Percentiles rank a stretch among this genome's conserved stretches.
These are phyloP conservation scores for Ustilago xerochloae DNA, from an alignment of 1,284 basidiomycete genomes.

Conservation along the genomic window DNA sequence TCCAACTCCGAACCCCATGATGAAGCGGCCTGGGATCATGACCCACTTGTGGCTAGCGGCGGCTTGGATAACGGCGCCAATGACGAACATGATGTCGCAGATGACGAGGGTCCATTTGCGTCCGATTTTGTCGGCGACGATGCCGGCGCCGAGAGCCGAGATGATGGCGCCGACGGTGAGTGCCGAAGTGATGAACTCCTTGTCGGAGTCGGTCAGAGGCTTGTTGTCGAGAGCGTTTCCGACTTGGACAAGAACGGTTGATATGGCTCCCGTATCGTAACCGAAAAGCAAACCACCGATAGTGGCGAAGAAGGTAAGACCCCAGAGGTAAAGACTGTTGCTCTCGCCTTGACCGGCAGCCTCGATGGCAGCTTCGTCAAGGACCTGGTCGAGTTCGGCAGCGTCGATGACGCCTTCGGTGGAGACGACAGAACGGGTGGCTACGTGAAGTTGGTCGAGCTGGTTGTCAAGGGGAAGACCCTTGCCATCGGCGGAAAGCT, in stretches of 20 bases:
- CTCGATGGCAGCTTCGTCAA: slow-evolving; percentile 54
- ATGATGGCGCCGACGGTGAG: slow-evolving; percentile 56
- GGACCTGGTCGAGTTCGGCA: slow-evolving; percentile 35
- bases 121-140: slow-evolving; percentile 67
- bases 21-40: slow-evolving; percentile 68
- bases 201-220: slow-evolving; percentile 39
- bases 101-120: slow-evolving; percentile 67
- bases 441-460: slow-evolving; percentile 22
- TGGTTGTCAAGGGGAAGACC: slow-evolving; percentile 1
- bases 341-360: slow-evolving; percentile 45
- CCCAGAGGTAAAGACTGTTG: slow-evolving; percentile 51
- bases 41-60: slow-evolving; percentile 65
- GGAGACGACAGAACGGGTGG: slow-evolving; percentile 38
- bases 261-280: slow-evolving; percentile 49
- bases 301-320: slow-evolving; percentile 45
- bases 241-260: slow-evolving; percentile 37
- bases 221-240: slow-evolving; percentile 41
- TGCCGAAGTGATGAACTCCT: slow-evolving; percentile 52
- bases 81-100: slow-evolving; percentile 57
- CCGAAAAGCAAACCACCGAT: slow-evolving; percentile 49
- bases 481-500: slow-evolving; percentile 26
- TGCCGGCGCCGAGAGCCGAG: slow-evolving; percentile 64
- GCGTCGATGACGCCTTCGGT: slow-evolving; percentile 47
- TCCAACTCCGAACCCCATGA: slow-evolving; percentile 69
- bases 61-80: slow-evolving; percentile 69